A percentile compares a stretch with the other conserved stretches of the same genome.
Evolutionary conservation across 2,329 filamentous ascomycete genomes (phyloP).

Genomic region (Exophiala viscosa): DNA sequence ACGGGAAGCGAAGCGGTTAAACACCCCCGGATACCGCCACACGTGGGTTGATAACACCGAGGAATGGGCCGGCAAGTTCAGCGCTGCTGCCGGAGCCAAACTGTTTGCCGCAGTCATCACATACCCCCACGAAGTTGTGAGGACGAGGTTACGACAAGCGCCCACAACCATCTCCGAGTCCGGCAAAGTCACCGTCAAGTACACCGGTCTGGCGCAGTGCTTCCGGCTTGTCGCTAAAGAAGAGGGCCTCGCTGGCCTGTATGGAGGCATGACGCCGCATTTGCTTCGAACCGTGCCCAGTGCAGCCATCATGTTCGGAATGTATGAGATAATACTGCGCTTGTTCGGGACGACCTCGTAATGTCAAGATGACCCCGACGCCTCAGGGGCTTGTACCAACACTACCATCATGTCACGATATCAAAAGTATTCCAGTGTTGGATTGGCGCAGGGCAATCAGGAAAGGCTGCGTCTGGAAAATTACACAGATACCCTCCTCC

Average conservation of each 20-base stretch:
- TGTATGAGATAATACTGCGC: constrained; percentile 45
- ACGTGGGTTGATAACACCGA: constrained; percentile 71
- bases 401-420: background rate
- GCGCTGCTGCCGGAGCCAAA: constrained; percentile 79
- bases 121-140: constrained; percentile 88
- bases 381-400: background rate
- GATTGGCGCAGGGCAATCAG: background rate
- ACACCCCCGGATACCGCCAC: constrained; percentile 58
- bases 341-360: constrained; percentile 36
- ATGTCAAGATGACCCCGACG: background rate
- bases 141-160: constrained; percentile 79
- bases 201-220: constrained; percentile 83
- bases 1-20: constrained; percentile 57
- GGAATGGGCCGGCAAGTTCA: constrained; percentile 73
- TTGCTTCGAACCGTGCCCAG: constrained; percentile 86
- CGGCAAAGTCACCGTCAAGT: constrained; percentile 66
- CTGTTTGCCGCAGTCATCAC: constrained; percentile 77
- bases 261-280: constrained; percentile 87
- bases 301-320: constrained; percentile 94
- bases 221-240: constrained; percentile 84
- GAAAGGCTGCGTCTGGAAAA: background rate
- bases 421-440: background rate
- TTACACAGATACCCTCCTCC: background rate
- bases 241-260: constrained; percentile 79
- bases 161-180: constrained; percentile 73